Evolutionary conservation across 2,329 filamentous ascomycete species (phyloP), one percentile per base, ranked within the genome.

Genomic region (Penicillium sp.): DNA sequence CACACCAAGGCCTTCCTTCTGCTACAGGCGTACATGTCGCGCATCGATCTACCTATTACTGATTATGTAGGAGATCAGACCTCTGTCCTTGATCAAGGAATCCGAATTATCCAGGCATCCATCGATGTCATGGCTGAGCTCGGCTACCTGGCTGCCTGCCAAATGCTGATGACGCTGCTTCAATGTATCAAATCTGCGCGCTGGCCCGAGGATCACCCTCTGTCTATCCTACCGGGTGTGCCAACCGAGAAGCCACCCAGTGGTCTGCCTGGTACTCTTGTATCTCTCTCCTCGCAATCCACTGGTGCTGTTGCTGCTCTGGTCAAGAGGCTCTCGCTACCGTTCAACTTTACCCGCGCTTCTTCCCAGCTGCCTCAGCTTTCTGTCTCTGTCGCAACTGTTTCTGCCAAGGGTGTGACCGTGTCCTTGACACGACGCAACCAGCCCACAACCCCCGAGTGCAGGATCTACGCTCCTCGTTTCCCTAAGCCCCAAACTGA

Each of bases 41-140:
- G 93, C 53, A 88, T 97, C 62, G 87, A 93, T 50, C 85, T 99
- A 3, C 95, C 95, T 3, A 97, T 99, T 54, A 88, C 90, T 0
- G 94, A 99, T 80, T 99, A 99, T 69, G 92, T 99, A 3, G 94
- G 94, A 65, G 94, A 99, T 73, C 90, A 96, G 74, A 88, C 81
- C 52, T 84, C 81, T 49, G 94, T 99, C 3, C 82, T 99, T 1
- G 94, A 99, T 72, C 94, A 99, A 72, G 90, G 91, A 5, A 94
- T 99, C 55, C 94, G 94, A 83, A 94, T 99, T 71, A 87, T 97
- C 32, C 94, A 99, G 73, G 95, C 94, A 1, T 89, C 88, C 5
- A 93, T 99, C 65, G 95, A 99, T 70, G 88, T 97, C 9, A 82
- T 97, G 54, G 90, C 93, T 0, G 95, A 99, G 72, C 75, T 96